Base-by-base conservation (phyloP, 257 asterid species). In the Forsythia viridissima region DNA sequence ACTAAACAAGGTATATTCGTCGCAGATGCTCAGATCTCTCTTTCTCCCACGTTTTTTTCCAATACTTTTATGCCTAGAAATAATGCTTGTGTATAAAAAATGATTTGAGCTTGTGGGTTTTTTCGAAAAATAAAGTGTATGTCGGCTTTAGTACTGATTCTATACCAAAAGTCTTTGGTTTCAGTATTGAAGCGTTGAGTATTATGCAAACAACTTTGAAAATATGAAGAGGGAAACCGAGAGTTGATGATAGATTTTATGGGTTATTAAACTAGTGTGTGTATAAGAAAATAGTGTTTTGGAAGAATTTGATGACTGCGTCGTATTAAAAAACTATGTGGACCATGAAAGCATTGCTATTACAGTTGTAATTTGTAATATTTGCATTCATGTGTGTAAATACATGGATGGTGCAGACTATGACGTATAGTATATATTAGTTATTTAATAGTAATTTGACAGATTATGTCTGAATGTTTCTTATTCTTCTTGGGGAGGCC, bases 401-500 rank as follows among this genome's bases (percentile, higher is more conserved):
- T 37, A 48, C 70, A 51, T 5, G 63, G 63, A 52, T 52, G 59
- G 59, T 0, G 16, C 59, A 48, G 16, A 15, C 21, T 16, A 52
- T 4, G n/a, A 18, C n/a, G 63, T 52, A 59, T 59, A 20, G 30
- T 20, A 3, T 52, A 52, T 44, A 24, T 3, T 72, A 21, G 52
- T 24, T 74, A 65, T 66, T 63, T 76, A 59, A 57, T 30, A 67
- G 18, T 69, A 44, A 40, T 70, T 72, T 61, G 71, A 20, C 21
- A 43, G 70, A 66, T 69, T 30, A 68, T 36, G 6, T 80, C 39
- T 85, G 88, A 81, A 87, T 74, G 84, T 79, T 83, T 85, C 89
- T 59, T 79, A 76, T 87, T 80, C 86, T 85, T 80, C 89, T 85
- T 76, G 71, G 79, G 65, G 11, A 69, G 80, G 86, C 77, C 67